A percentile compares a stretch with the other conserved stretches of the same genome.
Evolutionary conservation across 2,329 filamentous ascomycete genomes (phyloP).

Genomic region (Bimuria novae-zelandiae): DNA sequence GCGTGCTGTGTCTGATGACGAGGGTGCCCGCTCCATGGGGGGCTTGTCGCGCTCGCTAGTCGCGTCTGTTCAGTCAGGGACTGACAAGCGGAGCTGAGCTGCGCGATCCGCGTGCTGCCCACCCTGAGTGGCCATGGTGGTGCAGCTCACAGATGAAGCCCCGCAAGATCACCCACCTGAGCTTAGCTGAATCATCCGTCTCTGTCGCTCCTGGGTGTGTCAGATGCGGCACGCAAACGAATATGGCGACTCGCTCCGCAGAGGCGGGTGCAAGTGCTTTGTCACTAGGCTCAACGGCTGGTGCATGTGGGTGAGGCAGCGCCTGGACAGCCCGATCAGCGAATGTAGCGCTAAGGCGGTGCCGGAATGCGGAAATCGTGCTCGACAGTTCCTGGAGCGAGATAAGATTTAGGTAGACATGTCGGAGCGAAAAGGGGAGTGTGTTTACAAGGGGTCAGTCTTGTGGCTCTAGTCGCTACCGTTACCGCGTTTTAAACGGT

Average conservation of each 20-base stretch:
- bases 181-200: not conserved
- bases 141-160: constrained; percentile 25
- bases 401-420: too few relatives aligned
- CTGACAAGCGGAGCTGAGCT: constrained; percentile 20
- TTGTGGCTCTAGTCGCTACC: too few relatives aligned
- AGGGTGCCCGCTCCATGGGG: not conserved
- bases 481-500: too few relatives aligned
- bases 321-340: constrained; percentile 3
- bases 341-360: too few relatives aligned
- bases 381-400: not conserved
- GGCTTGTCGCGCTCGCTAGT: not conserved
- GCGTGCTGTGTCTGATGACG: too few relatives aligned
- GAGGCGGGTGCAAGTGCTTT: not conserved
- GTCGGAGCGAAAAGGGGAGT: too few relatives aligned
- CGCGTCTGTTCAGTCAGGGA: not conserved
- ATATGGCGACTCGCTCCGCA: too few relatives aligned
- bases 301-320: not conserved
- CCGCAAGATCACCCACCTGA: constrained; percentile 11
- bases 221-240: too few relatives aligned
- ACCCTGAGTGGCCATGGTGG: constrained; percentile 19
- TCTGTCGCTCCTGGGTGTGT: too few relatives aligned
- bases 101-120: constrained; percentile 18
- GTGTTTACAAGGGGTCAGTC: too few relatives aligned
- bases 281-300: constrained; percentile 3
- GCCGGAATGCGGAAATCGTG: not conserved